Conservation (phyloP, 495 filamentous ascomycete genomes). For the Daldinia vernicosa region DNA sequence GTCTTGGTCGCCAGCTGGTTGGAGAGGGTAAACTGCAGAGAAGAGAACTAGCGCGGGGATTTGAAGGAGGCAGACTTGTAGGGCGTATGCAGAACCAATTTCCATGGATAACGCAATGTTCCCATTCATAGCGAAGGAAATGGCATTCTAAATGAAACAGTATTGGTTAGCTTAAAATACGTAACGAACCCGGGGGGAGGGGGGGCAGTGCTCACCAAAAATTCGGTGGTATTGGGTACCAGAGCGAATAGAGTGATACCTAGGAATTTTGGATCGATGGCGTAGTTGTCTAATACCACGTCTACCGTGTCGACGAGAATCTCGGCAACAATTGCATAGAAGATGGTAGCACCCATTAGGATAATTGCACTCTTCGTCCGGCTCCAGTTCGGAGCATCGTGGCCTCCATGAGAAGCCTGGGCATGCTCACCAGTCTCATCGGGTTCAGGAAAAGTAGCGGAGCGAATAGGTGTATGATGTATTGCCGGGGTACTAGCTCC, state of each 20-base stretch:
- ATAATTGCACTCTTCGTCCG: constrained; percentile 88
- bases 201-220: constrained; percentile 70
- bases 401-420: constrained; percentile 74
- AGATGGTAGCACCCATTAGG: constrained; percentile 85
- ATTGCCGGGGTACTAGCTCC: constrained; percentile 42
- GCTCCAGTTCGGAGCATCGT: constrained; percentile 98
- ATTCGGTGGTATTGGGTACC: constrained; percentile 98
- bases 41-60: constrained; percentile 93
- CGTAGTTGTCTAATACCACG: constrained; percentile 85
- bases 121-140: constrained; percentile 99
- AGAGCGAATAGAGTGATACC: constrained; percentile 97
- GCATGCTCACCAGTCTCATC: constrained; percentile 53
- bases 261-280: constrained; percentile 97
- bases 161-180: constrained; percentile 46
- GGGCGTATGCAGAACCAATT: constrained; percentile 95
- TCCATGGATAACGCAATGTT: constrained; percentile 99
- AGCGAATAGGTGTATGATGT: constrained; percentile 49
- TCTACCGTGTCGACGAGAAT: constrained; percentile 97
- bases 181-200: not conserved
- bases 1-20: constrained; percentile 53
- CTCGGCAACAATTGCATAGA: constrained; percentile 96
- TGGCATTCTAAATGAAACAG: constrained; percentile 78
- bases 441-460: constrained; percentile 52
- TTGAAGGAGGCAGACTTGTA: constrained; percentile 97
- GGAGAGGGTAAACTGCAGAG: constrained; percentile 67